Base-by-base conservation (phyloP, 2,329 filamentous ascomycete genomes). In the Cytospora piceae region DNA sequence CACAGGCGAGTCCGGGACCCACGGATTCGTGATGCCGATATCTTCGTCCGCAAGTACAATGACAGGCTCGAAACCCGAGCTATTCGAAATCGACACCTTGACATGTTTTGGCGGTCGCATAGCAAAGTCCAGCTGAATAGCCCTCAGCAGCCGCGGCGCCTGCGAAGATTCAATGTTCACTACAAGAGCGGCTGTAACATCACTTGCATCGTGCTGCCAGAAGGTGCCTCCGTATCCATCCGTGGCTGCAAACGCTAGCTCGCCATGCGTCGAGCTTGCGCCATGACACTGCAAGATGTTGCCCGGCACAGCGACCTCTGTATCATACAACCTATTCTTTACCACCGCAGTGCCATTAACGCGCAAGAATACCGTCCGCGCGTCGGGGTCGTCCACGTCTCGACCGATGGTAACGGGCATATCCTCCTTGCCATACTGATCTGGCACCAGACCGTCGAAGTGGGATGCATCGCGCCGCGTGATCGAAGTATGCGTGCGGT, bases 151-250 rank as follows among this genome's bases (percentile, higher is more conserved):
- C 57, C 29, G 61, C 52, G 64, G 61, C 14, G 42, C 20, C 58
- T 59, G 58, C n/a, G 53, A 58, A 12, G 58, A 53, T 22, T 27
- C 58, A 46, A 63, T 54, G n/a, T 85, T 83, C 87, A 83, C 77
- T 55, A 90, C 81, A 0, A 84, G 87, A 27, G 90, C 71, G 5
- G 82, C 82, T 55, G 82, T 79, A 14, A 80, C 77, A 2, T 76
- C 76, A 57, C 82, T 82, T 0, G 82, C 79, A 14, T 75, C 72
- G 0, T 88, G 86, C 70, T 90, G 87, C 88, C 88, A 91, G 70
- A 84, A 85, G 0, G 88, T 91, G 37, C 82, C 85, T 4, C 83
- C 77, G 7, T 86, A 85, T 58, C 88, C 88, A 70, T 91, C 88
- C 59, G 89, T 82, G 3, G 86, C 87, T 0, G 83, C 81, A 62